Evolutionary conservation across 805 yeast genomes (phyloP), one percentile per base, ranked within the genome.

Genomic region (Candida cerambycidarum): DNA sequence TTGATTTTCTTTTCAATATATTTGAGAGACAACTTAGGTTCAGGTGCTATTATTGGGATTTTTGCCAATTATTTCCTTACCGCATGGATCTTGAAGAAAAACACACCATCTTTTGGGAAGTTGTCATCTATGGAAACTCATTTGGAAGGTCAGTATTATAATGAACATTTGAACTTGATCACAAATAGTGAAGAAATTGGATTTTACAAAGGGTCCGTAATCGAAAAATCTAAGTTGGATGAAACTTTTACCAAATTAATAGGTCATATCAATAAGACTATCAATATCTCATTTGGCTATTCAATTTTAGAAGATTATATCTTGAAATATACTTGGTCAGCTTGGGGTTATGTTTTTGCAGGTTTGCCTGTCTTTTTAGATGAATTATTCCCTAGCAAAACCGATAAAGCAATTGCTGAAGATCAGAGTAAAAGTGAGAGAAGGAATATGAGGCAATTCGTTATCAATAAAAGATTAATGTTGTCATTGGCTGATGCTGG

Each of bases 401-500:
- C 7, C 13, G 11, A 29, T 5, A 3, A 23, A 12, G 14, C 28
- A 18, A 13, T 24, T 11, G 43, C 14, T 19, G 24, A 31, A 4
- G 48, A 46, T 31, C 28, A 19, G 11, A 18, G 38, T 13, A 49
- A 46, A 33, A 67, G 67, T 46, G 82, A 64, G 54, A 76, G 79
- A 44, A 74, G 72, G 44, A 83, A 82, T 55, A 88, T 90, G 88
- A 83, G 88, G 54, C 89, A 86, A 52, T 90, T 89, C 54, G 83
- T 90, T 54, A 89, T 88, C 42, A 90, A 90, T 70, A 90, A 90
- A 67, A 76, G 98, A 56, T 73, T 90, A 50, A 83, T 90, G 86
- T 75, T 90, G 51, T 84, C 93, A 3, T 74, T 90, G 59, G 96
- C 97, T 4, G 98, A 90, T 66, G 96, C 98, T 0, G 97, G 97